These are phyloP conservation scores for Lupinus albus DNA, from an alignment of 306 rosid genomes.

Conservation along the genomic window DNA sequence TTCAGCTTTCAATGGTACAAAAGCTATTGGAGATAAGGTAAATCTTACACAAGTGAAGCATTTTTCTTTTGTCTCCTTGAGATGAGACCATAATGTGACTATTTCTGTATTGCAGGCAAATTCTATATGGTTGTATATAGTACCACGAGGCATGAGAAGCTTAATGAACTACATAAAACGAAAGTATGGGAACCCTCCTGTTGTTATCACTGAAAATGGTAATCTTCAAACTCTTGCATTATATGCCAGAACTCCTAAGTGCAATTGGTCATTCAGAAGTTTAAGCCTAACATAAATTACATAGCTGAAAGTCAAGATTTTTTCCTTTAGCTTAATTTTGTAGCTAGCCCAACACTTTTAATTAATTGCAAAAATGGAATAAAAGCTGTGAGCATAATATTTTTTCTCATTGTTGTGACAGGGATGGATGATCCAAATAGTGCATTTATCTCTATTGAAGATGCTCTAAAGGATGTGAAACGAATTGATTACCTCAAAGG, in stretches of 20 bases:
- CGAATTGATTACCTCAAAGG: slow-evolving; percentile 71
- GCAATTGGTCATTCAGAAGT: slow-evolving; percentile 3
- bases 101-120: slow-evolving; percentile 65
- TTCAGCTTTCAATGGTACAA: slow-evolving; percentile 74
- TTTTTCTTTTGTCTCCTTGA: slow-evolving; percentile 5
- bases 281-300: slow-evolving; percentile 9
- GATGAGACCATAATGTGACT: slow-evolving; percentile 2
- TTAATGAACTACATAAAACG: slow-evolving; percentile 82
- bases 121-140: slow-evolving; percentile 91
- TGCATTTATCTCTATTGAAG: slow-evolving; percentile 48
- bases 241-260: neutral
- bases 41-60: slow-evolving; percentile 11
- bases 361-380: neutral
- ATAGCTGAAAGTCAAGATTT: no score
- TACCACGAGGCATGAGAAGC: slow-evolving; percentile 82
- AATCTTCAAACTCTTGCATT: slow-evolving; percentile 35
- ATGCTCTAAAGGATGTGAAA: slow-evolving; percentile 80
- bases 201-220: slow-evolving; percentile 91
- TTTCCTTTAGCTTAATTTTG: neutral
- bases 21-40: slow-evolving; percentile 74
- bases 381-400: slow-evolving; percentile 24
- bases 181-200: slow-evolving; percentile 79
- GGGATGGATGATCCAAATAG: slow-evolving; percentile 95
- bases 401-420: slow-evolving; percentile 34
- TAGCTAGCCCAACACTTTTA: neutral